Base-by-base conservation (phyloP, 192 early-diverging fungal species). In the Lobosporangium transversale region DNA sequence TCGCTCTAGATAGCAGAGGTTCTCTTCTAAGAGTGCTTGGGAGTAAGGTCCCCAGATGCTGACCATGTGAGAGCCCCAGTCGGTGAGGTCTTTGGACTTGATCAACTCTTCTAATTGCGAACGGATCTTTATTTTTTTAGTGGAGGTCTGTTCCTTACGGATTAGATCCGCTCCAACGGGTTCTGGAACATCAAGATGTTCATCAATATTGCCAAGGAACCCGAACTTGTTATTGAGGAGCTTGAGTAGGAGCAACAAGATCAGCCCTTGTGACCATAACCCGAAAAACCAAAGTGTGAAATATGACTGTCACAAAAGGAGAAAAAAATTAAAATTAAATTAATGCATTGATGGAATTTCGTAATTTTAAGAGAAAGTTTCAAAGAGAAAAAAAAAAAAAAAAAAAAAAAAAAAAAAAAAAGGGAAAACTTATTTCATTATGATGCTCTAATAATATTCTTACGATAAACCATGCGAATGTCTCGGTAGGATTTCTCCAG, bases 31-130 rank as follows among this genome's bases (percentile, higher is more conserved):
- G 33, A 76, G 24, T 12, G 65, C 73, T 62, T 76, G 73, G 18
- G 23, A 55, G 21, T 62, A 76, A 1, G 73, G 73, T 10, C 73
- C 73, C 73, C 73, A 76, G 40, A 67, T 67, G 45, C 62, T 76
- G 32, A 45, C 67, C 73, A 67, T 67, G 37, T 67, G 73, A 0
- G 73, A 76, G 3, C 66, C 52, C 73, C 73, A 76, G 44, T 76
- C 73, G 5, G 73, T 67, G 35, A 76, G 18, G 23, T 76, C 73
- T 48, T 76, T 76, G 52, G 73, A 76, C 2, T 62, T 58, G 53
- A 76, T 67, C 45, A 76, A 24, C 30, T 76, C 73, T 33, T 53
- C 51, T 20, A 76, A 23, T 11, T 76, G 73, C 3, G 73, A 67
- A 21, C 58, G 64, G 33, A 76, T 58, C 53, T 67, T 76, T 20